phyloP scores from a whole-genome alignment of 169 alveolate species.

The Ichthyophthirius multifiliis region DNA sequence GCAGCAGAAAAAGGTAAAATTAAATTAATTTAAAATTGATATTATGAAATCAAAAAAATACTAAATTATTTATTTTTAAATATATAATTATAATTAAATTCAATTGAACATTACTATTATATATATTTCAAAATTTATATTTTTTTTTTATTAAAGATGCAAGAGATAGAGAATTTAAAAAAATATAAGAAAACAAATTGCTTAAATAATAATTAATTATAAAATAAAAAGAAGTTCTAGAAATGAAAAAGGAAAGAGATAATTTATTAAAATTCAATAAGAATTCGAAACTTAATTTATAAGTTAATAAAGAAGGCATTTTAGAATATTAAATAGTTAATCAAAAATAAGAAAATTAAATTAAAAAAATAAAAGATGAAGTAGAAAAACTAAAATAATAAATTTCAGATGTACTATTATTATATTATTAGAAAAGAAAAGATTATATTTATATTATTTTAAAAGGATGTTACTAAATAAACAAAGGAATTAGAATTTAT shows the following conservation, averaged over 20 bases:
- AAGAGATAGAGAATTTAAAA: background rate
- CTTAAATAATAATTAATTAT: background rate
- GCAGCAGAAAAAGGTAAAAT: conserved; percentile 15
- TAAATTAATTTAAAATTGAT: too few relatives aligned
- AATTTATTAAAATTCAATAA: background rate
- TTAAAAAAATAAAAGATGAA: background rate
- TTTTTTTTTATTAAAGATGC: too few relatives aligned
- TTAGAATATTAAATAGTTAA: background rate
- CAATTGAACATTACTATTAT: too few relatives aligned
- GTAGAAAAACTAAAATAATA: background rate
- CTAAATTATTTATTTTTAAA: background rate
- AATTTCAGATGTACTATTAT: background rate
- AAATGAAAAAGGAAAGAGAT: background rate
- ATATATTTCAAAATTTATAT: too few relatives aligned
- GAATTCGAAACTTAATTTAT: background rate
- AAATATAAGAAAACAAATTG: background rate
- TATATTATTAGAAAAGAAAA: background rate
- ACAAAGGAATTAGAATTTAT: background rate
- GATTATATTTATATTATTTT: background rate
- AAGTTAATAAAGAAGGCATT: background rate
- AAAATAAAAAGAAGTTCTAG: background rate
- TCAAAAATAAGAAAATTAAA: background rate
- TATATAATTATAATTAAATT: background rate
- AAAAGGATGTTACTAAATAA: background rate
- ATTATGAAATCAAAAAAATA: too few relatives aligned